Percentiles rank a stretch among this genome's conserved stretches.
phyloP scores from a whole-genome alignment of 1,139 yeast genomes.

The Yamadazyma trypodendri region DNA sequence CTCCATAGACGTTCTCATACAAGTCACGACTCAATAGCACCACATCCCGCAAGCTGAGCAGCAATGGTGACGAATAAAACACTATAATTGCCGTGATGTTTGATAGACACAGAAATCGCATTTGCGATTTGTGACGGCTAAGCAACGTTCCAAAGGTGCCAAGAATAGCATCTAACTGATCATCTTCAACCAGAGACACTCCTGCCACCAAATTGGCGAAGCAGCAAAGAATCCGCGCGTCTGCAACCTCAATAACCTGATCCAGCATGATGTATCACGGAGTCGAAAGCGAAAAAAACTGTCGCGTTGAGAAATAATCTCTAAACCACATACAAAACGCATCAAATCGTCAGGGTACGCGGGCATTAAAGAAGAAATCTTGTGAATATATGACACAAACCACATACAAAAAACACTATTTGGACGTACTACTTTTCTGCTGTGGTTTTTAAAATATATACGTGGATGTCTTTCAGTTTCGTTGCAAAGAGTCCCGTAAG shows the following conservation, averaged over 20 bases:
- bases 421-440: too few species aligned
- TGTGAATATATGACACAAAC: not conserved
- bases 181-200: conserved; percentile 1
- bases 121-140: not conserved
- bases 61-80: conserved; percentile 15
- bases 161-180: conserved; percentile 7
- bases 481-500: conserved; percentile 5
- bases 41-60: conserved; percentile 7
- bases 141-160: conserved; percentile 13
- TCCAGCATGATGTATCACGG: not conserved
- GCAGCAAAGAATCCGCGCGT: conserved; percentile 7
- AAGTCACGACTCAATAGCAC: conserved; percentile 6
- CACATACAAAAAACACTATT: not conserved
- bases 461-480: conserved; percentile 2
- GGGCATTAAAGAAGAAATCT: too few species aligned
- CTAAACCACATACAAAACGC: not conserved
- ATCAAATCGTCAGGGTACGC: too few species aligned
- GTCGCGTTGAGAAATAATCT: conserved; percentile 1
- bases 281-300: not conserved
- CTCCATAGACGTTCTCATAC: conserved; percentile 1
- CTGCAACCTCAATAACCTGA: conserved; percentile 3
- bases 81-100: conserved; percentile 10
- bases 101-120: conserved; percentile 5
- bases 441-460: not conserved
- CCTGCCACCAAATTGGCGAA: conserved; percentile 5